Evolutionary conservation across 495 filamentous ascomycete genomes (phyloP).

Genomic region (Aspergillus carlsbadensis): DNA sequence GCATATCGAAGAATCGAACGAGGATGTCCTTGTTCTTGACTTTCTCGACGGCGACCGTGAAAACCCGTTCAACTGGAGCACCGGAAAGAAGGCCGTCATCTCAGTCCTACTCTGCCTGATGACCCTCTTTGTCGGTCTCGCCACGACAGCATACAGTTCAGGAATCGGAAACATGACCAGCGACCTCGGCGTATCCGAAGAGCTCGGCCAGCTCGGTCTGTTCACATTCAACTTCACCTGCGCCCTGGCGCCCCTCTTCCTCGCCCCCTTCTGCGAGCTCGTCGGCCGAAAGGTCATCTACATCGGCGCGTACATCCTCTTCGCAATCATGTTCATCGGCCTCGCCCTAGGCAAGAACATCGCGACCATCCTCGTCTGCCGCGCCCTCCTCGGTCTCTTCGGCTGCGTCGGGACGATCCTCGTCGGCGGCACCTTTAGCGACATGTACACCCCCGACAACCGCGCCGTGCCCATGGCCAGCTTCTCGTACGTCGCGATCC

Average conservation of each 20-base stretch:
- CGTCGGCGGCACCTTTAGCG: conserved; percentile 72
- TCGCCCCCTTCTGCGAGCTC: conserved; percentile 46
- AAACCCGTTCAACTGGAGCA: conserved; percentile 49
- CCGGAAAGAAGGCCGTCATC: conserved; percentile 37
- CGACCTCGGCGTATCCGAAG: conserved; percentile 34
- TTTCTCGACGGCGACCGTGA: conserved; percentile 40
- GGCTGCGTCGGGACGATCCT: conserved; percentile 77
- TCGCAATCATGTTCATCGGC: conserved; percentile 43
- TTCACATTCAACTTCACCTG: conserved; percentile 45
- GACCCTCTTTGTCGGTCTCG: conserved; percentile 50
- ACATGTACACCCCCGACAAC: conserved; percentile 71
- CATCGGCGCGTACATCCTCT: conserved; percentile 37
- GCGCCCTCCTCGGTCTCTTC: conserved; percentile 71
- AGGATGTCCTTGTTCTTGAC: conserved; percentile 30
- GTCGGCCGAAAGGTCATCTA: conserved; percentile 42
- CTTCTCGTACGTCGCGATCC: conserved; percentile 71
- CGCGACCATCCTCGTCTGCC: conserved; percentile 64
- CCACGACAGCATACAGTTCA: conserved; percentile 48
- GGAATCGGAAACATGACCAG: conserved; percentile 37
- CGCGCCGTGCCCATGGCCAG: conserved; percentile 78
- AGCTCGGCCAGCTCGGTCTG: conserved; percentile 41
- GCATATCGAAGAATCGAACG: neutral
- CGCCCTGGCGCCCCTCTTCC: conserved; percentile 42
- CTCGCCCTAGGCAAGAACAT: conserved; percentile 58
- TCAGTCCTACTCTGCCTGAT: conserved; percentile 43